These are phyloP conservation scores for Chalaropsis ovoidea DNA, from an alignment of 2,329 filamentous ascomycete genomes.

Conservation along the genomic window DNA sequence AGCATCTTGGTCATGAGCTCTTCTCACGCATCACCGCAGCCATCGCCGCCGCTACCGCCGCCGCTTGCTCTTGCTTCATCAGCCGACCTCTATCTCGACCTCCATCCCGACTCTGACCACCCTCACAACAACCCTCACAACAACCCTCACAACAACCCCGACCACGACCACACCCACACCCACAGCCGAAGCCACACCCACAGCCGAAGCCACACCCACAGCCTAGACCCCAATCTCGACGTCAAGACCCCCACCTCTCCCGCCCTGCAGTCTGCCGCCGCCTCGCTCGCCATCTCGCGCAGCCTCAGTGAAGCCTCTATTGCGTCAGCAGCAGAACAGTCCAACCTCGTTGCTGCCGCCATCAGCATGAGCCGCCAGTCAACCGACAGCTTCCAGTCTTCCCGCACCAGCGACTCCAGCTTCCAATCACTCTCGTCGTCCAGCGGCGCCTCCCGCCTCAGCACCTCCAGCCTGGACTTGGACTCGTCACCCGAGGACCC, in stretches of 20 bases:
- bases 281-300: constrained; percentile 24
- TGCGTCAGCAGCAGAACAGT: constrained; percentile 49
- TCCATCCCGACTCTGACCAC: neutral
- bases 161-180: neutral
- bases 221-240: constrained; percentile 7
- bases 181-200: neutral
- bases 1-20: constrained; percentile 7
- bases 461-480: neutral
- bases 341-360: constrained; percentile 33
- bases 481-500: neutral
- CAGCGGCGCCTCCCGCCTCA: neutral
- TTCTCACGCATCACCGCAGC: constrained; percentile 4
- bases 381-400: constrained; percentile 23
- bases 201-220: neutral
- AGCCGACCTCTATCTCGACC: neutral
- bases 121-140: neutral
- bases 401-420: constrained; percentile 17
- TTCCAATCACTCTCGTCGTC: constrained; percentile 12
- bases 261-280: constrained; percentile 23
- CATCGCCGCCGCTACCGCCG: constrained; percentile 7
- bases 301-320: constrained; percentile 37
- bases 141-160: neutral
- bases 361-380: constrained; percentile 24
- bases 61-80: neutral
- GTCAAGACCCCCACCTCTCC: constrained; percentile 23